phyloP scores from a whole-genome alignment of 352 stramenopile species.

The Chrysophaeum taylorii region DNA sequence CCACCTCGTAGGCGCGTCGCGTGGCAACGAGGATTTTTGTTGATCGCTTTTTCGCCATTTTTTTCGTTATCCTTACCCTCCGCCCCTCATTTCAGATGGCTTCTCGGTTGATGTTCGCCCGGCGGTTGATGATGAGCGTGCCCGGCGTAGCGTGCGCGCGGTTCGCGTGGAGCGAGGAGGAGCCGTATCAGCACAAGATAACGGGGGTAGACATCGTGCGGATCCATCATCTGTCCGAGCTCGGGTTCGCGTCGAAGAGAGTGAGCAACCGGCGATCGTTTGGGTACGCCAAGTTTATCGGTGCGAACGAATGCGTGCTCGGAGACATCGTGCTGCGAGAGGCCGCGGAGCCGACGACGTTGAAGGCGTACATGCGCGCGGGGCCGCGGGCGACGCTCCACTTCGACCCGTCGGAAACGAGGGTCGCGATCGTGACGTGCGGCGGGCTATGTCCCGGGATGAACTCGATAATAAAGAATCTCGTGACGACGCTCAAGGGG shows the following conservation, averaged over 20 bases:
- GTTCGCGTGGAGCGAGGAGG: too few species aligned
- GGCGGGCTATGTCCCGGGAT: conserved; percentile 86
- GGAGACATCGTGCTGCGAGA: conserved; percentile 46
- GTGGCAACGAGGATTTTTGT: too few species aligned
- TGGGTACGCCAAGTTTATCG: conserved; percentile 56
- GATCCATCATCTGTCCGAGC: background rate
- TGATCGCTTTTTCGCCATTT: too few species aligned
- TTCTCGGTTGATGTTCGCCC: too few species aligned
- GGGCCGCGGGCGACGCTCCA: conserved; percentile 46
- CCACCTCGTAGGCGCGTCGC: background rate
- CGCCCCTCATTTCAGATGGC: too few species aligned
- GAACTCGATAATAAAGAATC: conserved; percentile 96
- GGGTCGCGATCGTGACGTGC: conserved; percentile 77
- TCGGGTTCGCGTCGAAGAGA: background rate
- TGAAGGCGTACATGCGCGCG: background rate
- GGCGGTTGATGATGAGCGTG: too few species aligned
- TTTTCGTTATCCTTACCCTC: too few species aligned
- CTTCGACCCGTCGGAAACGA: conserved; percentile 55
- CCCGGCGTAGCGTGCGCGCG: too few species aligned
- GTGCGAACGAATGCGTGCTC: conserved; percentile 51
- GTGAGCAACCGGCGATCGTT: background rate
- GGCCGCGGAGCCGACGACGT: conserved; percentile 15
- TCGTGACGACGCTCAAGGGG: conserved; percentile 72
- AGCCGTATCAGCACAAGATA: too few species aligned
- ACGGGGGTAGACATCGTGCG: background rate